Evolutionary conservation across 306 rosid species (phyloP), one percentile per base, ranked within the genome.

Genomic region (Spatholobus suberectus): DNA sequence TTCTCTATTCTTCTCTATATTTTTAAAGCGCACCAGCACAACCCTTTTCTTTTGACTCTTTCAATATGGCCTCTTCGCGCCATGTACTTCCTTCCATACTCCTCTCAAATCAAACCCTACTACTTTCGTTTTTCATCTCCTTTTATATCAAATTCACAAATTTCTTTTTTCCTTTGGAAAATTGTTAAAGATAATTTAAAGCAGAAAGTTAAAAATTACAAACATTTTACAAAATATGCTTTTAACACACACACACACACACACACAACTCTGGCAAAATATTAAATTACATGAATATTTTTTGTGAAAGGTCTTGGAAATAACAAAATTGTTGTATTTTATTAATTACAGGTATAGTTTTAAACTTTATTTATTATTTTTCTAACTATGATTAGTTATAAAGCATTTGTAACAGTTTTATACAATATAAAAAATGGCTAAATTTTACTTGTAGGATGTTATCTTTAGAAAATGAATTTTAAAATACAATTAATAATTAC

Each of bases 31-130:
- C 63, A n/a, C n/a, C 21, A 7, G 5, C 47, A 34, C 18, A 41
- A 1, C 68, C 21, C 29, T 15, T 49, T 74, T 74, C 40, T 41
- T 63, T 66, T 76, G 55, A 76, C 78, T 77, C 78, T 5, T 44
- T 3, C 34, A 4, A 32, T 11, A n/a, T 44, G 51, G 0, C 41
- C n/a, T 70, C 77, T 83, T 77, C 66, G 49, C 82, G 86, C 86
- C 82, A 73, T 6, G 55, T 43, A 12, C 61, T 71, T 41, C 13
- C 55, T 51, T 49, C 35, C 38, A 0, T 13, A 8, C 51, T 37
- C 14, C 32, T 29, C 2, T 21, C 34, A 26, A 38, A 9, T 18
- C 44, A 26, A 38, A 9, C 63, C 66, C 26, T 54, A 9, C 13
- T 20, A 21, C 8, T 51, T 78, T 61, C 13, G 37, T 37, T 78